Conservation (phyloP, 371 early-diverging fungal genomes). For the Basidiobolus meristosporus region DNA sequence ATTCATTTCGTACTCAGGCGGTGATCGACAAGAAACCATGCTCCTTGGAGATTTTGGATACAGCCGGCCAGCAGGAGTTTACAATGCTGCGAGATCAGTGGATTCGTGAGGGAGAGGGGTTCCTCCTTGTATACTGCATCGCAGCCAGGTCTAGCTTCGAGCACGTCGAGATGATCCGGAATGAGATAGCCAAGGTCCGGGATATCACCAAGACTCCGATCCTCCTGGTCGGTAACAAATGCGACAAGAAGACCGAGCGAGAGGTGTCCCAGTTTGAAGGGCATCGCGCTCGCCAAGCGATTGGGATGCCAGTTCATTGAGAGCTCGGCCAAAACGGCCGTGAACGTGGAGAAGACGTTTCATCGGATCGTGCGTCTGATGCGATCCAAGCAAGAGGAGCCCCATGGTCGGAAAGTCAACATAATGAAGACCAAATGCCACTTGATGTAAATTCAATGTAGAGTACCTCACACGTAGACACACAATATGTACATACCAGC, state of each 20-base stretch:
- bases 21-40: constrained; percentile 72
- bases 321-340: constrained; percentile 61
- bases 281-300: constrained; percentile 25
- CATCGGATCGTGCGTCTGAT: constrained; percentile 35
- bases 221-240: constrained; percentile 74
- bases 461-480: too few species aligned
- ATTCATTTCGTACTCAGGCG: constrained; percentile 73
- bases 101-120: too few species aligned
- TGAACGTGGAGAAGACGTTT: constrained; percentile 64
- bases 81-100: constrained; percentile 81
- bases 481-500: too few species aligned
- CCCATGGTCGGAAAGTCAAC: too few species aligned
- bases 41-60: constrained; percentile 79
- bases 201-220: constrained; percentile 46
- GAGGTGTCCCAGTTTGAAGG: constrained; percentile 49
- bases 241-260: constrained; percentile 64
- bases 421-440: too few species aligned
- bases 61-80: constrained; percentile 75
- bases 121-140: constrained; percentile 67
- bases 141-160: constrained; percentile 60
- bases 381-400: too few species aligned
- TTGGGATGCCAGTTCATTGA: constrained; percentile 82
- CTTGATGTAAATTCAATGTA: too few species aligned
- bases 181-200: constrained; percentile 65
- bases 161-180: constrained; percentile 51